Evolutionary conservation across 345 rosid genomes (phyloP).

Genomic region (Populus deltoides): DNA sequence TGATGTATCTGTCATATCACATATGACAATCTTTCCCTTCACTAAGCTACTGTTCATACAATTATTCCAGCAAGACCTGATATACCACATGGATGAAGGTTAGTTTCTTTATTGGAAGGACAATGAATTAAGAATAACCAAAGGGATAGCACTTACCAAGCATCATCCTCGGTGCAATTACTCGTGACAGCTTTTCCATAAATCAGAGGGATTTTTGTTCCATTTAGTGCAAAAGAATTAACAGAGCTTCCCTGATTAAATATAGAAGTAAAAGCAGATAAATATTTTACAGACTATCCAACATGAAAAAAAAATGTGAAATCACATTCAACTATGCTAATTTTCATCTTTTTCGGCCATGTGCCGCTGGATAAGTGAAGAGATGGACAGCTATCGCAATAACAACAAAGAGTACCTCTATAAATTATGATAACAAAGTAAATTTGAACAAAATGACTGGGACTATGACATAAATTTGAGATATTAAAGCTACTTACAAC

Average conservation of each 20-base stretch:
- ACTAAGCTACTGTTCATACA: slow-evolving; percentile 32
- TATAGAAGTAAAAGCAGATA: not conserved
- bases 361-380: no score
- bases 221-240: slow-evolving; percentile 27
- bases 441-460: no score
- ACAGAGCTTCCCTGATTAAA: slow-evolving; percentile 37
- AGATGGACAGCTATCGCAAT: no score
- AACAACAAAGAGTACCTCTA: no score
- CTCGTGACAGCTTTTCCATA: slow-evolving; percentile 16
- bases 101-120: not conserved
- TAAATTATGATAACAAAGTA: no score
- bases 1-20: not conserved
- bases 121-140: not conserved
- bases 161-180: not conserved
- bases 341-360: no score
- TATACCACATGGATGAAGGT: slow-evolving; percentile 4
- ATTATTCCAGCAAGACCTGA: slow-evolving; percentile 23
- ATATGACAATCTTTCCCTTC: slow-evolving; percentile 39
- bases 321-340: no score
- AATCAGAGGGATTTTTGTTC: slow-evolving; percentile 29
- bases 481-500: slow-evolving; percentile 27
- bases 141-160: slow-evolving; percentile 21
- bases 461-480: not conserved
- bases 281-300: no score
- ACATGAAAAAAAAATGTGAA: not conserved